phyloP scores from a whole-genome alignment of 768 basidiomycete genomes.

The Pulveroboletus ravenelii region DNA sequence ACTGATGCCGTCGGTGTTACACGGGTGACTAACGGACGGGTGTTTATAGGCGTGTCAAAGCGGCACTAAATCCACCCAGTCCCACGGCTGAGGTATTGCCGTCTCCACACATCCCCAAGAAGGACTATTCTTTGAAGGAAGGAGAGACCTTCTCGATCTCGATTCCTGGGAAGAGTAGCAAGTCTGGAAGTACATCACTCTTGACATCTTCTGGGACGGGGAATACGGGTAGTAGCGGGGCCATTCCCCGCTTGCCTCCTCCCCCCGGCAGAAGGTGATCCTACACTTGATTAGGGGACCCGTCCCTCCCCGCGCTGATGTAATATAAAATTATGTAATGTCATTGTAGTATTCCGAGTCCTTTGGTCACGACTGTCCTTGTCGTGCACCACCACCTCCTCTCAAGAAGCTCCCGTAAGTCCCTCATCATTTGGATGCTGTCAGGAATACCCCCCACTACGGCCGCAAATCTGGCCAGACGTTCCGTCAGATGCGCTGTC shows the following conservation, averaged over 20 bases:
- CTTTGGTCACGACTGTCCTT: neutral
- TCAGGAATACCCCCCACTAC: slow-evolving; percentile 47
- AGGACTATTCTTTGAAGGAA: slow-evolving; percentile 91
- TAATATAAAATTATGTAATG: slow-evolving; percentile 20
- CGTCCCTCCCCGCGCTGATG: slow-evolving; percentile 8
- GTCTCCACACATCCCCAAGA: slow-evolving; percentile 78
- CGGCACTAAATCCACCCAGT: slow-evolving; percentile 51
- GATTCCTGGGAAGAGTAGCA: slow-evolving; percentile 73
- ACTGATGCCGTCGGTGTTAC: neutral
- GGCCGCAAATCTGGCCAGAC: slow-evolving; percentile 23
- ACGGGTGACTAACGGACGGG: neutral
- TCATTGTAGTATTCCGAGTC: neutral
- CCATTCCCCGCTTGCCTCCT: slow-evolving; percentile 76
- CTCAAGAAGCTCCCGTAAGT: slow-evolving; percentile 4
- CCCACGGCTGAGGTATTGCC: slow-evolving; percentile 36
- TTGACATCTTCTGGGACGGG: slow-evolving; percentile 33
- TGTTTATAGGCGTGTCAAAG: slow-evolving; percentile 52
- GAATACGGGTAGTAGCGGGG: slow-evolving; percentile 28
- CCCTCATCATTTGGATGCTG: slow-evolving; percentile 41
- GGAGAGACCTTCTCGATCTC: slow-evolving; percentile 92
- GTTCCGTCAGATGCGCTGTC: slow-evolving; percentile 20
- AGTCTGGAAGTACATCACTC: slow-evolving; percentile 32
- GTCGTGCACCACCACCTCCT: slow-evolving; percentile 11
- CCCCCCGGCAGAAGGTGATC: slow-evolving; percentile 57
- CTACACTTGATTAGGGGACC: too few species aligned